Evolutionary conservation across 805 yeast species (phyloP).

Genomic region (Candida ulmi): DNA sequence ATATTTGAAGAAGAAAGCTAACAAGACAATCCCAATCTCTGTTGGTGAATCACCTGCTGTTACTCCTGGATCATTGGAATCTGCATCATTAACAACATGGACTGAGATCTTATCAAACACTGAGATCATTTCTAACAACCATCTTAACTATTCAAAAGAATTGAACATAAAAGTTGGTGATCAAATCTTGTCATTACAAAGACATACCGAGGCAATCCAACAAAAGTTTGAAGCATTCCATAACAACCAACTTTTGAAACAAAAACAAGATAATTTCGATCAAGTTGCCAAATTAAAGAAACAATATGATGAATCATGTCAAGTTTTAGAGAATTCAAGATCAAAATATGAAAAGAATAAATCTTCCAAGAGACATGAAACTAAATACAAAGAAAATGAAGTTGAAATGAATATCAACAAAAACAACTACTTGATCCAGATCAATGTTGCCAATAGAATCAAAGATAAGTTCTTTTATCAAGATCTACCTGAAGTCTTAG

Average conservation of each 20-base stretch:
- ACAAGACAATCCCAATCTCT: conserved; percentile 55
- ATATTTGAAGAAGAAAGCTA: conserved; percentile 72
- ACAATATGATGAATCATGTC: conserved; percentile 77
- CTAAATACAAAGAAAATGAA: conserved; percentile 55
- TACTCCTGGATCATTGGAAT: conserved; percentile 93
- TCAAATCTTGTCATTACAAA: conserved; percentile 49
- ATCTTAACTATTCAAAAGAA: conserved; percentile 51
- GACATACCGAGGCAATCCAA: conserved; percentile 48
- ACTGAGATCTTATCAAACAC: conserved; percentile 80
- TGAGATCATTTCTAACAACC: conserved; percentile 70
- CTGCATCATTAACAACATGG: conserved; percentile 87
- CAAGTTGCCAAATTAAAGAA: conserved; percentile 43
- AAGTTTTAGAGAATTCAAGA: conserved; percentile 73
- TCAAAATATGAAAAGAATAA: conserved; percentile 61
- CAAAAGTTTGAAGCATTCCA: conserved; percentile 53
- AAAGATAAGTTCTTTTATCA: conserved; percentile 92
- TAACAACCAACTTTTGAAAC: conserved; percentile 42
- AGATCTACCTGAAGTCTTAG: conserved; percentile 87
- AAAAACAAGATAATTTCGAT: conserved; percentile 28
- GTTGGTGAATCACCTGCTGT: conserved; percentile 90
- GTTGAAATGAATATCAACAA: conserved; percentile 84
- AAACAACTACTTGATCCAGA: conserved; percentile 73
- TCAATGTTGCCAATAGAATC: conserved; percentile 80
- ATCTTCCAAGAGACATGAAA: conserved; percentile 40
- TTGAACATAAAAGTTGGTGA: conserved; percentile 54